A percentile compares a stretch with the other conserved stretches of the same genome.
Conservation (phyloP, 345 rosid genomes). For the Bruguiera parviflora region DNA sequence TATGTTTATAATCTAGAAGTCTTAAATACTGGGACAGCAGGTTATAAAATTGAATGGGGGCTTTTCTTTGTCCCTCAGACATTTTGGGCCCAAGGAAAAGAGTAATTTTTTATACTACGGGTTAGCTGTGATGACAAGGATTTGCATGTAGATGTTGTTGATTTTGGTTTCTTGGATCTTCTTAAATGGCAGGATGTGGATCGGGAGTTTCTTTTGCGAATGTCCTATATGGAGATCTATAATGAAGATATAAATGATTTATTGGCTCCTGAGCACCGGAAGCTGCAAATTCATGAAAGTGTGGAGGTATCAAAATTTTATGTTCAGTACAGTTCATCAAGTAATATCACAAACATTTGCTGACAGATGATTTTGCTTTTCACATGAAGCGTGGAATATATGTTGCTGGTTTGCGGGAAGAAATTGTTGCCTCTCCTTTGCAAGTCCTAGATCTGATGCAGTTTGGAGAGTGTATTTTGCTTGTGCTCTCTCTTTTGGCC, state of each 20-base stretch:
- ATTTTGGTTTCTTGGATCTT: slow-evolving; percentile 3
- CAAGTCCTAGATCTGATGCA: slow-evolving; percentile 91
- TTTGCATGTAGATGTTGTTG: neutral
- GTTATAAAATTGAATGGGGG: neutral
- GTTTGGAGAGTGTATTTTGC: slow-evolving; percentile 73
- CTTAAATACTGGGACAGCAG: neutral
- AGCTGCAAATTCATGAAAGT: slow-evolving; percentile 88
- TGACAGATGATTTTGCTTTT: slow-evolving; percentile 16
- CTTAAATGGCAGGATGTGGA: slow-evolving; percentile 44
- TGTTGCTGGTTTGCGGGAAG: slow-evolving; percentile 96
- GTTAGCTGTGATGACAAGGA: too few species aligned
- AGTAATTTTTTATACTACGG: too few species aligned
- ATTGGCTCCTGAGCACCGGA: slow-evolving; percentile 87
- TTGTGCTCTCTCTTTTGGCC: neutral
- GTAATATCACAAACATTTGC: neutral
- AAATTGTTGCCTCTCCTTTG: slow-evolving; percentile 83
- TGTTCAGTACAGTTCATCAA: neutral
- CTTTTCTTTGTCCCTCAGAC: neutral
- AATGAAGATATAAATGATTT: slow-evolving; percentile 93
- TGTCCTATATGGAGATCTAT: slow-evolving; percentile 95
- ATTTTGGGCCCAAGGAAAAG: neutral
- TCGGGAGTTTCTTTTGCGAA: slow-evolving; percentile 86
- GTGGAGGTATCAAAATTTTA: slow-evolving; percentile 50
- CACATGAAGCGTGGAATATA: slow-evolving; percentile 70
- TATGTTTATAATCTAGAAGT: neutral